These are phyloP conservation scores for Chimonanthus praecox DNA, from an alignment of 164 flowering plant species.

Conservation along the genomic window DNA sequence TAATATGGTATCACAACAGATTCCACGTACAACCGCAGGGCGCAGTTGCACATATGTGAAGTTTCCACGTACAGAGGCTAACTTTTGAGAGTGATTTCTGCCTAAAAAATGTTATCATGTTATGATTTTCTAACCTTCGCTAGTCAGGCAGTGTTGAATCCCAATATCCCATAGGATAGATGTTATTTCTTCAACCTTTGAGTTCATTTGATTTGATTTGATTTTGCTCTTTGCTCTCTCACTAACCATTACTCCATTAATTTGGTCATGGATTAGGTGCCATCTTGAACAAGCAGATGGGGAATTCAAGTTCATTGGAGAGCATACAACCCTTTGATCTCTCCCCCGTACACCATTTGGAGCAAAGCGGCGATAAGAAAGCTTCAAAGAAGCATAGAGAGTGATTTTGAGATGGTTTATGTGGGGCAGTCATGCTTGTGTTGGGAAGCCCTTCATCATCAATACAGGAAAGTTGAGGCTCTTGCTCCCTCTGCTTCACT, in stretches of 20 bases:
- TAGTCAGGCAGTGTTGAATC: too few relatives aligned
- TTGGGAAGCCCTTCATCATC: constrained; percentile 63
- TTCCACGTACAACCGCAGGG: too few relatives aligned
- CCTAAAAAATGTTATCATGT: too few relatives aligned
- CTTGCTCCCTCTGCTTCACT: constrained; percentile 14
- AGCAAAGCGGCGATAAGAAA: constrained; percentile 30
- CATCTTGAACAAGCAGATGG: constrained; percentile 23
- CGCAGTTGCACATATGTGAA: too few relatives aligned
- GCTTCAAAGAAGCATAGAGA: constrained; percentile 37
- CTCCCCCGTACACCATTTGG: constrained; percentile 14
- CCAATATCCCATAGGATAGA: too few relatives aligned
- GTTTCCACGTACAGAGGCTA: too few relatives aligned
- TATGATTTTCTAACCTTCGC: too few relatives aligned
- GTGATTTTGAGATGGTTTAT: constrained; percentile 48
- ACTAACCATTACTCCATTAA: not conserved
- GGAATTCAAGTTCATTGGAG: constrained; percentile 16
- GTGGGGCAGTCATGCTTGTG: constrained; percentile 57
- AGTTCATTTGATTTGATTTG: not conserved
- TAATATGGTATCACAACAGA: too few relatives aligned
- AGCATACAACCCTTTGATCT: constrained; percentile 10
- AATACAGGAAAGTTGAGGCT: constrained; percentile 40
- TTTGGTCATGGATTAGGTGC: constrained; percentile 20
- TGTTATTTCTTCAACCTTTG: not conserved
- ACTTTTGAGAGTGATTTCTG: too few relatives aligned
- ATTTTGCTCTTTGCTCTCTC: not conserved